These are phyloP conservation scores for Laetiporus sulphureus DNA, from an alignment of 1,284 basidiomycete genomes.

Conservation along the genomic window DNA sequence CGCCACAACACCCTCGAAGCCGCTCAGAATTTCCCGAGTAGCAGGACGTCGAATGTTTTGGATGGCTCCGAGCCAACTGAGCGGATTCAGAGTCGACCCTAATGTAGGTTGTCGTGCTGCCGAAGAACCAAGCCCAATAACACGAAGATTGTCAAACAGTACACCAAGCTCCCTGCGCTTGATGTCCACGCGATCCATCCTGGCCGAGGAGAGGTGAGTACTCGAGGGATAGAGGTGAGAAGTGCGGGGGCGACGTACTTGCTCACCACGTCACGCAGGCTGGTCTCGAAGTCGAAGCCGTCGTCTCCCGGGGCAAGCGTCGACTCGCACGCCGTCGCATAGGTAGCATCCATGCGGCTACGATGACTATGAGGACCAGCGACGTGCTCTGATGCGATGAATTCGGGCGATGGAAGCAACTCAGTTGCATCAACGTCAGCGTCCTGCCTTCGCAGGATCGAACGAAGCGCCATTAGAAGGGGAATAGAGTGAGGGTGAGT, in stretches of 20 bases:
- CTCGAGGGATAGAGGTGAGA: background rate
- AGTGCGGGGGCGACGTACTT: constrained; percentile 23
- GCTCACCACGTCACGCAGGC: constrained; percentile 25
- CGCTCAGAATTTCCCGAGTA: constrained; percentile 37
- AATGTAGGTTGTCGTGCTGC: constrained; percentile 34
- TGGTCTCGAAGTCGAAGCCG: constrained; percentile 36
- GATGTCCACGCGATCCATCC: constrained; percentile 33
- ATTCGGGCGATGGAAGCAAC: constrained; percentile 6
- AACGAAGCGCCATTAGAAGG: constrained; percentile 5
- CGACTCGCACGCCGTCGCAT: constrained; percentile 4
- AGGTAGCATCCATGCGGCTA: constrained; percentile 1
- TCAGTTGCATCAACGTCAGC: constrained; percentile 5
- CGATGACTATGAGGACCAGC: constrained; percentile 1
- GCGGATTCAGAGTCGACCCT: constrained; percentile 35
- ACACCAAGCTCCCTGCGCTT: constrained; percentile 37
- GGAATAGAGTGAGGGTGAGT: constrained; percentile 5
- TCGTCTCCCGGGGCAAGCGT: constrained; percentile 17
- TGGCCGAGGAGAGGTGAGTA: constrained; percentile 11
- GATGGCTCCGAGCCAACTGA: constrained; percentile 20
- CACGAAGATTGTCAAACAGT: constrained; percentile 35
- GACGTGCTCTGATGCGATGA: background rate
- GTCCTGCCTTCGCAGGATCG: constrained; percentile 1
- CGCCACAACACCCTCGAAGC: constrained; percentile 44
- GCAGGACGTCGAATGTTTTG: constrained; percentile 29
- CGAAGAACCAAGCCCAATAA: constrained; percentile 32